A percentile compares a stretch with the other conserved stretches of the same genome.
Evolutionary conservation across 176 grass and related monocot genomes (phyloP).

Genomic region (Oryza nivara): DNA sequence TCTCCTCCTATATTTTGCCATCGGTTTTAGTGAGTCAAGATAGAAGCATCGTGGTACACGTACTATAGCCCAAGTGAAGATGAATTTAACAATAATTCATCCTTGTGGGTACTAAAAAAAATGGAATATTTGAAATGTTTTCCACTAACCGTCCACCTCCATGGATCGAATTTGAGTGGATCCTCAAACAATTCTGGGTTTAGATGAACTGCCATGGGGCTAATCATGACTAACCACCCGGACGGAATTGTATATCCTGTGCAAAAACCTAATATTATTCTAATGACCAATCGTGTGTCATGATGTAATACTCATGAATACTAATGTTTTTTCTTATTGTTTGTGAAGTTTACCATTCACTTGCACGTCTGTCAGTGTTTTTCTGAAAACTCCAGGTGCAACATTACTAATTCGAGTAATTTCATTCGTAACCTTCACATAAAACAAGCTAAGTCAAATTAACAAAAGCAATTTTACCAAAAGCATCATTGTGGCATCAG

Average conservation of each 20-base stretch:
- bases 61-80: too few relatives aligned
- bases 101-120: not conserved
- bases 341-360: slow-evolving; percentile 20
- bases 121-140: not conserved
- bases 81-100: too few relatives aligned
- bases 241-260: too few relatives aligned
- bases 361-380: slow-evolving; percentile 18
- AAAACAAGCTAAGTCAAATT: not conserved
- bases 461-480: not conserved
- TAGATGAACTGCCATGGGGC: too few relatives aligned
- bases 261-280: too few relatives aligned
- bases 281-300: too few relatives aligned
- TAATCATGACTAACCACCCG: not conserved
- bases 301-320: too few relatives aligned
- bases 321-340: too few relatives aligned
- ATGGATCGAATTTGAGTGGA: slow-evolving; percentile 1
- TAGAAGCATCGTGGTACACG: too few relatives aligned
- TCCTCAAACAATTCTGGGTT: too few relatives aligned
- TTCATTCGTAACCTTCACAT: slow-evolving; percentile 19
- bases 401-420: slow-evolving; percentile 25
- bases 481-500: not conserved
- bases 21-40: not conserved
- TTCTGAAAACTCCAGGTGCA: slow-evolving; percentile 25
- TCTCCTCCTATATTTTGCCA: slow-evolving; percentile 27
- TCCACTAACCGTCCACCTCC: slow-evolving; percentile 30